Evolutionary conservation across 225 moss, liverwort and hornwort genomes (phyloP).

Genomic region (Takakia lepidozioides): DNA sequence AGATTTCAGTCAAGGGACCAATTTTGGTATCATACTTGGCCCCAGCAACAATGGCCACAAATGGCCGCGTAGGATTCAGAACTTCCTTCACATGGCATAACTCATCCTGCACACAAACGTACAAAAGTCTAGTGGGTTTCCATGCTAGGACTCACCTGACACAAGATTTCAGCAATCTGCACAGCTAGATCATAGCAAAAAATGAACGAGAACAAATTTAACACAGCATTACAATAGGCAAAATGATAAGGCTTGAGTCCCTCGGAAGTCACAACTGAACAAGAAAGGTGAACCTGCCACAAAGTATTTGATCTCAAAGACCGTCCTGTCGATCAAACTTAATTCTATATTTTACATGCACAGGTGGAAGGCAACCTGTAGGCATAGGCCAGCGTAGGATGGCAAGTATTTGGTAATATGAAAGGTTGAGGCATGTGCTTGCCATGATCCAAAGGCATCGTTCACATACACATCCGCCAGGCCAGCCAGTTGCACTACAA

Average conservation of each 20-base stretch:
- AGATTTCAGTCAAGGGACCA: constrained; percentile 50
- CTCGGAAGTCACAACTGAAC: too few relatives aligned
- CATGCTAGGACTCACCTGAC: too few relatives aligned
- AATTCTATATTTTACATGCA: too few relatives aligned
- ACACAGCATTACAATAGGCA: too few relatives aligned
- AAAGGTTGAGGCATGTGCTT: constrained; percentile 84
- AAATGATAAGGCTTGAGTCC: too few relatives aligned
- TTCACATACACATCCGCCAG: constrained; percentile 72
- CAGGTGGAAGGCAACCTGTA: constrained; percentile 56
- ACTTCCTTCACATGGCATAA: constrained; percentile 48
- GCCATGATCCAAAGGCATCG: constrained; percentile 96
- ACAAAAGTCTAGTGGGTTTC: too few relatives aligned
- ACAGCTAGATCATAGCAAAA: too few relatives aligned
- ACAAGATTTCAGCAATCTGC: neutral
- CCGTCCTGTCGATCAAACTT: too few relatives aligned
- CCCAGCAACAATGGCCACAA: constrained; percentile 54
- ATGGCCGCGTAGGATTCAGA: constrained; percentile 41
- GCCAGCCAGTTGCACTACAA: constrained; percentile 54
- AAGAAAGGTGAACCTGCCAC: too few relatives aligned
- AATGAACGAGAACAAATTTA: too few relatives aligned
- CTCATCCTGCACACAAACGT: constrained; percentile 33
- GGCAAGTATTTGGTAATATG: constrained; percentile 81
- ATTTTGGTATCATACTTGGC: constrained; percentile 68
- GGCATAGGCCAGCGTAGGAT: constrained; percentile 84
- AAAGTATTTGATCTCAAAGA: too few relatives aligned